Evolutionary conservation across 2,329 filamentous ascomycete species (phyloP), one percentile per base, ranked within the genome.

Genomic region (Kalmusia sp.): DNA sequence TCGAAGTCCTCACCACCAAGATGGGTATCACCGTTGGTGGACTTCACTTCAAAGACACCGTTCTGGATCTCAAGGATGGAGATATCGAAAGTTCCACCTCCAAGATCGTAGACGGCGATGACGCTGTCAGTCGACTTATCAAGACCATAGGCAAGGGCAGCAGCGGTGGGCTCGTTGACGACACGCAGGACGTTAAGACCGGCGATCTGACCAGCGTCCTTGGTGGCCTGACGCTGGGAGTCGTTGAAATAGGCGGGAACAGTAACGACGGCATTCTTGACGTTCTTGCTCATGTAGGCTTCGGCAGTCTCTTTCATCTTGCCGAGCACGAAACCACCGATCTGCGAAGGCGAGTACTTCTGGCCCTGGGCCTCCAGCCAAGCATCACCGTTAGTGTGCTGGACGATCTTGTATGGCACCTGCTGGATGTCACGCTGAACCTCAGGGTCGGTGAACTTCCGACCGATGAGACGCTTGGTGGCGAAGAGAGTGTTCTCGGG

Each of bases 301-400:
- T 97, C 93, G 63, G 93, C 93, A 47, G 93, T 98, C 85, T 97
- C 93, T 87, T 96, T 97, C 93, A 97, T 97, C 87, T 98, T 97
- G 79, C 92, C 89, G 70, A 98, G 86, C 64, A 97, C 85, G 79
- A 97, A 96, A 73, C 93, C 93, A 85, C 93, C 93, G 62, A 98
- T 91, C 80, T 98, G 93, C n/a, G 93, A 96, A 52, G 93, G 93
- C 63, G 93, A 97, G 84, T 97, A 97, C 79, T 93, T 96, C 80
- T 97, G 87, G 74, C 88, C 92, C 67, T 92, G 92, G 68, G 93
- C 91, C 79, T 93, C 87, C 61, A 98, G 90, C 93, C 93, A 97
- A 59, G 93, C 93, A 75, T 97, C 93, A 68, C 93, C 93, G 77
- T 97, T 97, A 81, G 82, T 87, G 87, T 97, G 93, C 82, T 96